Evolutionary conservation across 129 eudicot genomes (phyloP).

Genomic region (Flaveria bidentis): DNA sequence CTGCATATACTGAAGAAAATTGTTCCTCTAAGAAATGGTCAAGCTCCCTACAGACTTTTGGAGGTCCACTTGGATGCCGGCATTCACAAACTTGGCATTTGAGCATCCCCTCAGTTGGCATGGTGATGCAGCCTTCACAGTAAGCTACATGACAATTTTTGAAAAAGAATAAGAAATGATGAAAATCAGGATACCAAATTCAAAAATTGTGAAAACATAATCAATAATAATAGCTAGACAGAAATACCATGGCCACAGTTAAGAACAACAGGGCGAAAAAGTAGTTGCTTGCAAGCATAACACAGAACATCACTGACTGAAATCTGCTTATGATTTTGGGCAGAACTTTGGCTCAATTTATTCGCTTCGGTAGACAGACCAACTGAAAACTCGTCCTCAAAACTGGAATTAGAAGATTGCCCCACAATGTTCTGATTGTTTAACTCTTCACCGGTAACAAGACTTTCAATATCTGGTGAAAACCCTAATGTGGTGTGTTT

Average conservation of each 20-base stretch:
- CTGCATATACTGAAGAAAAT: conserved; percentile 52
- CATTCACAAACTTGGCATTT: conserved; percentile 60
- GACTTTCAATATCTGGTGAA: conserved; percentile 56
- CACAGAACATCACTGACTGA: conserved; percentile 59
- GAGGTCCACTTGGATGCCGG: conserved; percentile 57
- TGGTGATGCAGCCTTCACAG: conserved; percentile 59
- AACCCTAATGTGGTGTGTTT: conserved; percentile 33
- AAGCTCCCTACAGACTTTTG: conserved; percentile 65
- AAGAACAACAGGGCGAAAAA: conserved; percentile 65
- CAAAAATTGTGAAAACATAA: neutral
- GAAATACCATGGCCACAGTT: conserved; percentile 80
- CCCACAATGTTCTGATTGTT: conserved; percentile 13
- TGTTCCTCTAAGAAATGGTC: conserved; percentile 61
- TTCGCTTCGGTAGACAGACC: conserved; percentile 26
- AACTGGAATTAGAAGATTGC: conserved; percentile 14
- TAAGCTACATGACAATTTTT: conserved; percentile 38
- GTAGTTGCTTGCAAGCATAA: conserved; percentile 56
- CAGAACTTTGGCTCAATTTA: conserved; percentile 3
- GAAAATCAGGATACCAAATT: conserved; percentile 7
- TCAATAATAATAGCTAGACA: neutral
- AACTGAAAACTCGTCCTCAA: conserved; percentile 23
- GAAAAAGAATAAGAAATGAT: neutral
- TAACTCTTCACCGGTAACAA: conserved; percentile 32
- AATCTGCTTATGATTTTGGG: conserved; percentile 32
- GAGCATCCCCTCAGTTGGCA: conserved; percentile 46